Evolutionary conservation across 2,329 filamentous ascomycete species (phyloP).

Genomic region (Leptographium flavum): DNA sequence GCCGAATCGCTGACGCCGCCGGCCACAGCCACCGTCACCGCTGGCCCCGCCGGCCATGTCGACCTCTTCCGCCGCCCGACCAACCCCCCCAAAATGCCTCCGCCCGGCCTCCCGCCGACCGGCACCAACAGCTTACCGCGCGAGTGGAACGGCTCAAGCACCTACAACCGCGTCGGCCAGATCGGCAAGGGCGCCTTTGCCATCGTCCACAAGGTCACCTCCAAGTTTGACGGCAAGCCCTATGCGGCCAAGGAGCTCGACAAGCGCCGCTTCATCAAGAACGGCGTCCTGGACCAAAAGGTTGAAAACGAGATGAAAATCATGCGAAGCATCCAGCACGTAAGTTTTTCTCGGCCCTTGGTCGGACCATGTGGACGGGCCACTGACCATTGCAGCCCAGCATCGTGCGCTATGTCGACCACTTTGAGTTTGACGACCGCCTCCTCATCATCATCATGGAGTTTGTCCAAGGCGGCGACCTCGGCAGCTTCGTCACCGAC

Average conservation of each 20-base stretch:
- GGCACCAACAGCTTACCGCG: constrained; percentile 25
- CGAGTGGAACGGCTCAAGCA: constrained; percentile 71
- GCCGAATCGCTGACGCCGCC: constrained; percentile 15
- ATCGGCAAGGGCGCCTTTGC: constrained; percentile 94
- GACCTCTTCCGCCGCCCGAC: constrained; percentile 15
- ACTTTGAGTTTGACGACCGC: constrained; percentile 65
- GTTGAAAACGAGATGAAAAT: constrained; percentile 96
- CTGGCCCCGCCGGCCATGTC: constrained; percentile 31
- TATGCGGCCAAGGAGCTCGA: constrained; percentile 92
- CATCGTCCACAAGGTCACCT: constrained; percentile 79
- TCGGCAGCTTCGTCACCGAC: constrained; percentile 56
- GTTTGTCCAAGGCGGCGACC: constrained; percentile 67
- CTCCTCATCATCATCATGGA: constrained; percentile 98
- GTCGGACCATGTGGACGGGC: no score
- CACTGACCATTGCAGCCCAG: constrained; percentile 46
- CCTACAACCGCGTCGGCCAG: constrained; percentile 68
- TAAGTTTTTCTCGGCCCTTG: constrained; percentile 27
- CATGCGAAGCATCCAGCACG: constrained; percentile 74
- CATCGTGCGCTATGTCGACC: constrained; percentile 83
- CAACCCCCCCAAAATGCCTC: constrained; percentile 4
- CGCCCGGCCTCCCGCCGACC: constrained; percentile 13
- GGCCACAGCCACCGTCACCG: constrained; percentile 24
- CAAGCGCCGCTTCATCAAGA: constrained; percentile 86
- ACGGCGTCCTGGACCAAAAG: constrained; percentile 76
- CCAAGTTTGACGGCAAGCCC: constrained; percentile 67